phyloP scores from a whole-genome alignment of 2,329 filamentous ascomycete species.

The Stromatinia cepivora region DNA sequence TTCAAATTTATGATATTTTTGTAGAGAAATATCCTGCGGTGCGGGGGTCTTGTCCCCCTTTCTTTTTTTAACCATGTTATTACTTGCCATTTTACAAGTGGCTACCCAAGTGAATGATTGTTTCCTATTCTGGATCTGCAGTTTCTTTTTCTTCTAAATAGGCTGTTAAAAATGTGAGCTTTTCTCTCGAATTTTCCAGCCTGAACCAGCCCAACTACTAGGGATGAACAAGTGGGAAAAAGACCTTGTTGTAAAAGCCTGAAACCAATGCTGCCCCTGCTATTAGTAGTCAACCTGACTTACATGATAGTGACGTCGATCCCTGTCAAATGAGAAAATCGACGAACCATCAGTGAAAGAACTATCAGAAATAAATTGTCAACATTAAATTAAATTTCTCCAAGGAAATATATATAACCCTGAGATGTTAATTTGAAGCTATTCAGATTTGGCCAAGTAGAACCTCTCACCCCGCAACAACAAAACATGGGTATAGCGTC shows the following conservation, averaged over 20 bases:
- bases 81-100: background rate
- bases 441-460: background rate
- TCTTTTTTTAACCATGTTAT: background rate
- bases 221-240: background rate
- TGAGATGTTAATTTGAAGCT: no score
- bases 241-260: background rate
- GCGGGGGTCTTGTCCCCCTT: background rate
- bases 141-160: background rate
- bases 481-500: background rate
- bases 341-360: background rate
- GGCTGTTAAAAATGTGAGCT: background rate
- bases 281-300: background rate
- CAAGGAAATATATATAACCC: background rate
- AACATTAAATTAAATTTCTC: background rate
- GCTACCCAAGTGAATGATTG: background rate
- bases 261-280: background rate
- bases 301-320: slow-evolving; percentile 16
- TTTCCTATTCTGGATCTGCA: slow-evolving; percentile 4
- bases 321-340: slow-evolving; percentile 14
- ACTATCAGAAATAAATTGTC: background rate
- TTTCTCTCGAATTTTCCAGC: background rate
- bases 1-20: slow-evolving; percentile 3
- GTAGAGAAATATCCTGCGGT: background rate
- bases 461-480: slow-evolving; percentile 13
- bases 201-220: slow-evolving; percentile 4